Conservation (phyloP, 345 rosid genomes). For the Bretschneidera sinensis region DNA sequence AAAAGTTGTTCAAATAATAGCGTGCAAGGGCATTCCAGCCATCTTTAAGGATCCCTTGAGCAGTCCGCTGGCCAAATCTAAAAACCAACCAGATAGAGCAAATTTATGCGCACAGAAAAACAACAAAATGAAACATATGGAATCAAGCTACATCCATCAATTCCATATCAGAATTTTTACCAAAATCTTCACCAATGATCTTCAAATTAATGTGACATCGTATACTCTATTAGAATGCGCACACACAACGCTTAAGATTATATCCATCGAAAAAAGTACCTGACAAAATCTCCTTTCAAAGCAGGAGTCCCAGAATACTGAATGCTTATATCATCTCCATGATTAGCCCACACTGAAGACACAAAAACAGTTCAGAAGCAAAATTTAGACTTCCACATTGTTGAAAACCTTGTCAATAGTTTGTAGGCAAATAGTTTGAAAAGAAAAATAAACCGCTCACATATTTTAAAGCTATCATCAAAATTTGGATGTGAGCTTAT, state of each 20-base stretch:
- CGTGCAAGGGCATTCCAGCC: conserved; percentile 81
- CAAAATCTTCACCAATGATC: neutral
- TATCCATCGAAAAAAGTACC: conserved; percentile 39
- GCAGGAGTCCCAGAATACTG: conserved; percentile 99
- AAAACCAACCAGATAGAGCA: conserved; percentile 15
- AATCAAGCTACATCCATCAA: neutral
- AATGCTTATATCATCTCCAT: conserved; percentile 97
- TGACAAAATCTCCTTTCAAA: conserved; percentile 93
- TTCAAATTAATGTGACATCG: neutral
- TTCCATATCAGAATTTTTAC: neutral
- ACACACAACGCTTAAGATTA: neutral
- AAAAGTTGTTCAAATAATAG: conserved; percentile 89
- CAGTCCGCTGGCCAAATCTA: conserved; percentile 84
- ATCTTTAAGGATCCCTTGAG: conserved; percentile 80
- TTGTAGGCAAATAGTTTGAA: too few species aligned
- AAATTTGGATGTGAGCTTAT: conserved; percentile 72
- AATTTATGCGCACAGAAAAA: neutral
- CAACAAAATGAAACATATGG: too few species aligned
- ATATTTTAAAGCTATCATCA: conserved; percentile 76
- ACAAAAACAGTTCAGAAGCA: conserved; percentile 19
- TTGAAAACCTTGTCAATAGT: too few species aligned
- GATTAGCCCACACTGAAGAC: conserved; percentile 94
- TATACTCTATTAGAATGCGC: neutral
- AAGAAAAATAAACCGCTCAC: conserved; percentile 44
- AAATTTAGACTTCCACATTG: too few species aligned